Evolutionary conservation across 2,329 filamentous ascomycete genomes (phyloP).

Genomic region (Proliferodiscus dingleyae): DNA sequence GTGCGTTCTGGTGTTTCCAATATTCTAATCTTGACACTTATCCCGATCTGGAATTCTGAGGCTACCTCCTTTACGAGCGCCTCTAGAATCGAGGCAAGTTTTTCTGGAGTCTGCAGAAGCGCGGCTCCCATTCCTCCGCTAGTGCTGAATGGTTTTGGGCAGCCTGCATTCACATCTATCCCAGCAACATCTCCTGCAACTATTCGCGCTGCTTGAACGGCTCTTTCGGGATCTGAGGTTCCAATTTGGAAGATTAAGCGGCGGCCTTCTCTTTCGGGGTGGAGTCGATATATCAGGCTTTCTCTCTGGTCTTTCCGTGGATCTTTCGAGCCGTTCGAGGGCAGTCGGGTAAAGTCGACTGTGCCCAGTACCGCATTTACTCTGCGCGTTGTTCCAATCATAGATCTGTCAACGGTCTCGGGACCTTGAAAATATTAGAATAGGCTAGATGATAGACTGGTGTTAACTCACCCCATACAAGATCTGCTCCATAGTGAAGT

Average conservation of each 20-base stretch:
- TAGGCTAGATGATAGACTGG: background rate
- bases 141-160: slow-evolving; percentile 94
- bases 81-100: slow-evolving; percentile 75
- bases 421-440: slow-evolving; percentile 52
- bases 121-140: slow-evolving; percentile 93
- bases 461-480: slow-evolving; percentile 74
- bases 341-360: slow-evolving; percentile 76
- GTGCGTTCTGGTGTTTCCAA: slow-evolving; percentile 74
- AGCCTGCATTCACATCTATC: slow-evolving; percentile 97
- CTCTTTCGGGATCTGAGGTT: slow-evolving; percentile 74
- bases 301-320: slow-evolving; percentile 49
- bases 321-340: slow-evolving; percentile 64
- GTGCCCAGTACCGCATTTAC: slow-evolving; percentile 72
- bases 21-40: slow-evolving; percentile 94
- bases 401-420: slow-evolving; percentile 86
- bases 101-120: slow-evolving; percentile 78
- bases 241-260: slow-evolving; percentile 89
- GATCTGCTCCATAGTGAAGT: slow-evolving; percentile 89
- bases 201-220: slow-evolving; percentile 77
- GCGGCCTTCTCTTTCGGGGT: slow-evolving; percentile 69
- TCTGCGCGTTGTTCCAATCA: slow-evolving; percentile 79
- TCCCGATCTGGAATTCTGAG: slow-evolving; percentile 77
- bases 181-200: slow-evolving; percentile 85
- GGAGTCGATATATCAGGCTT: slow-evolving; percentile 77
- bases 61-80: slow-evolving; percentile 76